Evolutionary conservation across 129 eudicot species (phyloP).

Genomic region (Deinandra increscens): DNA sequence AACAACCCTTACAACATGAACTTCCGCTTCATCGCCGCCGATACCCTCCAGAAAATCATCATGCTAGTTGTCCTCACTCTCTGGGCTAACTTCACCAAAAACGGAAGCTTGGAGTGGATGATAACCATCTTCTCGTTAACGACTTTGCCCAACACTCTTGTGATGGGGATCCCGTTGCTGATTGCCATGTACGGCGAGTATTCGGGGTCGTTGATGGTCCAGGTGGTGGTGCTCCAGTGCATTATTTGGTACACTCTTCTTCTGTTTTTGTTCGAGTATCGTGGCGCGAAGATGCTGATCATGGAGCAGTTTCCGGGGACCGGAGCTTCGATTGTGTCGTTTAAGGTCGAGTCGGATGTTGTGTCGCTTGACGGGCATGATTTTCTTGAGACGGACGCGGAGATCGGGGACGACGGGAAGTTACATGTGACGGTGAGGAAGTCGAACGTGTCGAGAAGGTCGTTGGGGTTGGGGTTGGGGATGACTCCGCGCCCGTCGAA

Average conservation of each 20-base stretch:
- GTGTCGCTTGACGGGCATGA: constrained; percentile 90
- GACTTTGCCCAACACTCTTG: constrained; percentile 74
- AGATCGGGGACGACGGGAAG: constrained; percentile 80
- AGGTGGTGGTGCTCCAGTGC: constrained; percentile 80
- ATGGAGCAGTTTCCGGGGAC: constrained; percentile 95
- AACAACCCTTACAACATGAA: constrained; percentile 78
- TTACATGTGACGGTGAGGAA: constrained; percentile 81
- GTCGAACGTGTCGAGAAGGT: constrained; percentile 77
- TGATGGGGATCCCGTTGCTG: constrained; percentile 83
- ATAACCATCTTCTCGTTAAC: constrained; percentile 75
- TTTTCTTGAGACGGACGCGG: constrained; percentile 83
- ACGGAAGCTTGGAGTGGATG: constrained; percentile 79
- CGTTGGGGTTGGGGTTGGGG: constrained; percentile 51
- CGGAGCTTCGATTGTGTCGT: constrained; percentile 73
- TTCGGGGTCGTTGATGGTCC: constrained; percentile 78
- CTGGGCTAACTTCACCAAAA: constrained; percentile 65
- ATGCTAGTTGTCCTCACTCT: constrained; percentile 51
- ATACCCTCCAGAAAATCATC: constrained; percentile 70
- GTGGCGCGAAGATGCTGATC: constrained; percentile 81
- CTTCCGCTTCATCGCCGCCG: constrained; percentile 83
- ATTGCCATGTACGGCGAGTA: constrained; percentile 82
- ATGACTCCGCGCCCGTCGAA: constrained; percentile 91
- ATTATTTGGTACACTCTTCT: constrained; percentile 85
- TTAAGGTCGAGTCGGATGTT: constrained; percentile 87
- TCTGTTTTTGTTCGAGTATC: constrained; percentile 69